These are phyloP conservation scores for Alternaria atra DNA, from an alignment of 2,329 filamentous ascomycete genomes.

Conservation along the genomic window DNA sequence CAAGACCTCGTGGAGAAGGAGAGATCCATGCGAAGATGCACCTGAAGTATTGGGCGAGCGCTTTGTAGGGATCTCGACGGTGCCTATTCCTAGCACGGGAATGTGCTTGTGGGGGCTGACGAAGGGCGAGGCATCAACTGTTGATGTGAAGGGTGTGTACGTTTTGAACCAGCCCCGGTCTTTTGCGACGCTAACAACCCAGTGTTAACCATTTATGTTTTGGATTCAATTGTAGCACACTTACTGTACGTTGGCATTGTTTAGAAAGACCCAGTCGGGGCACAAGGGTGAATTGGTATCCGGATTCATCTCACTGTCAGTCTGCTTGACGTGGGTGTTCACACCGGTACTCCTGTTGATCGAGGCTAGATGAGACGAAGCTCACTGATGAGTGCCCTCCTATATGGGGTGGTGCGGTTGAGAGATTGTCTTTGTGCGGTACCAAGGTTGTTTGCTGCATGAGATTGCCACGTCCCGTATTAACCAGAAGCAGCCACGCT, in stretches of 20 bases:
- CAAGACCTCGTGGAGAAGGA: slow-evolving; percentile 26
- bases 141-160: slow-evolving; percentile 28
- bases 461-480: not conserved
- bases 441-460: not conserved
- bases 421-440: not conserved
- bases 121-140: not conserved
- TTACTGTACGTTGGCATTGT: slow-evolving; percentile 25
- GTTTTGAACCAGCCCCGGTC: slow-evolving; percentile 31
- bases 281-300: slow-evolving; percentile 8
- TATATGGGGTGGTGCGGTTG: not conserved
- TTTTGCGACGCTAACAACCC: slow-evolving; percentile 15
- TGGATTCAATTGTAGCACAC: not conserved
- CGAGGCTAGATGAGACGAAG: not conserved
- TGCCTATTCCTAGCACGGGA: slow-evolving; percentile 22
- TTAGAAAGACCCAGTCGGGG: slow-evolving; percentile 21
- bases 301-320: not conserved
- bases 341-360: not conserved
- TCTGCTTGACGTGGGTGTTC: not conserved
- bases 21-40: slow-evolving; percentile 2
- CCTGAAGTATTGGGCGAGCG: not conserved
- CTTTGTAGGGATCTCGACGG: slow-evolving; percentile 21
- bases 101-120: not conserved
- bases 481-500: not conserved
- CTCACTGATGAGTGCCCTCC: not conserved
- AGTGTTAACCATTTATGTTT: not conserved